These are phyloP conservation scores for Aureobasidium leucospermi DNA, from an alignment of 2,329 filamentous ascomycete genomes.

Conservation along the genomic window DNA sequence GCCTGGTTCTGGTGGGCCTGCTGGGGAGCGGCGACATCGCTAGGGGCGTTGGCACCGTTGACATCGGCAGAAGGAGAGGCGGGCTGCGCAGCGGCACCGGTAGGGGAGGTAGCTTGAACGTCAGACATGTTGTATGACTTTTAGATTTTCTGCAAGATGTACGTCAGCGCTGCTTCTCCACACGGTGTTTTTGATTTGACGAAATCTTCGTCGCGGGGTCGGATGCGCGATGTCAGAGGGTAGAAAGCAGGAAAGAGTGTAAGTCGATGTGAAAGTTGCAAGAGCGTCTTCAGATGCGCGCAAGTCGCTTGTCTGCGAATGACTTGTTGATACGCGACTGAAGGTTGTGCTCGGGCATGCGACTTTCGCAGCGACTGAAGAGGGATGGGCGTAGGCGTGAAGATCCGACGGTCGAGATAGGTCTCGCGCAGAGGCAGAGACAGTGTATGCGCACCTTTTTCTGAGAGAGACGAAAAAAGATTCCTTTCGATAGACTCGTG, in stretches of 20 bases:
- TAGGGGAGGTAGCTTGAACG: constrained; percentile 40
- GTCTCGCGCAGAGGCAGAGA: background rate
- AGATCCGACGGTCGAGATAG: background rate
- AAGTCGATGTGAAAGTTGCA: background rate
- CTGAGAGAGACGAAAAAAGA: background rate
- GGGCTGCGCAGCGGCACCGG: constrained; percentile 68
- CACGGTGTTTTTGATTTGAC: background rate
- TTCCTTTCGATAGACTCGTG: constrained; percentile 13
- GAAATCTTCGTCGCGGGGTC: constrained; percentile 1
- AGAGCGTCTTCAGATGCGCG: background rate
- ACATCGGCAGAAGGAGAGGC: constrained; percentile 62
- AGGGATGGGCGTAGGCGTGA: background rate
- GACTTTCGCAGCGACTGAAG: background rate
- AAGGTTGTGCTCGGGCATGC: background rate
- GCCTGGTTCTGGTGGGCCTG: constrained; percentile 60
- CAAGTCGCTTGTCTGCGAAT: background rate
- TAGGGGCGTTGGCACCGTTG: constrained; percentile 44
- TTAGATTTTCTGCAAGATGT: constrained; percentile 17
- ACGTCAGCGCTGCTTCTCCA: constrained; percentile 6
- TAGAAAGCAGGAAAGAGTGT: background rate
- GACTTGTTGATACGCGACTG: background rate
- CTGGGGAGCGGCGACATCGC: constrained; percentile 30
- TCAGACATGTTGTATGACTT: constrained; percentile 30
- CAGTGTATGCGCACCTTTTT: constrained; percentile 14
- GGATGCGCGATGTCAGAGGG: background rate